Base-by-base conservation (phyloP, 1,284 basidiomycete species). In the Boletus albobrunnescens region DNA sequence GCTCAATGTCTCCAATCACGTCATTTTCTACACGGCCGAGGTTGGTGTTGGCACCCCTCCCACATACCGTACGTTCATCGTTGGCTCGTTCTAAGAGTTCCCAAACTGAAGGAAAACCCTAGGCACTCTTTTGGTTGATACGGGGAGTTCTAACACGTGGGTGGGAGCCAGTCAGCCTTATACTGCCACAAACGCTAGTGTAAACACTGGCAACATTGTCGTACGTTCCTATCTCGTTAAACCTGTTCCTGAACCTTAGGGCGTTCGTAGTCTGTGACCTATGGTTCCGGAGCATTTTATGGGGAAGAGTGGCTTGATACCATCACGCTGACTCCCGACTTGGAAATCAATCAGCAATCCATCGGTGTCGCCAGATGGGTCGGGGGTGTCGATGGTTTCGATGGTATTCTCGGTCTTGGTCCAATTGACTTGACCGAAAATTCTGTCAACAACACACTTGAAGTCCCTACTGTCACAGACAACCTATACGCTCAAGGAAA, bases 351-450 rank as follows among this genome's bases (percentile, higher is more conserved):
- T 19, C 52, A 69, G 14, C 80, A 82, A 60, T 72, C 70, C 31
- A 75, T 82, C 36, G 81, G 77, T 17, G 77, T 79, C 16, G 75
- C 79, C 1, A 61, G 55, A 11, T 60, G 44, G 2, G 61, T 73
- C 1, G 49, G 54, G 11, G 75, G 77, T 14, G 74, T 81, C 55
- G 22, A 44, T 8, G 67, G 52, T 13, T 62, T 76, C 26, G 79
- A 81, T 52, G 79, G 81, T 13, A 79, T 82, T 49, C 67, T 81
- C 24, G 80, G 79, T 56, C 68, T 79, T 19, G 78, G 77, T 13
- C 80, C 81, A 14, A 68, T 70, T 10, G 72, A 71, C 57, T 67
- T 83, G 44, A 80, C 79, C 7, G 1, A 47, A n/a, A 67, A 67
- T 49, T 70, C 67, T 4, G 64, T 61, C 30, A 32, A 13, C 13